phyloP scores from a whole-genome alignment of 73 alveolate genomes.

The Paramecium sexaurelia region DNA sequence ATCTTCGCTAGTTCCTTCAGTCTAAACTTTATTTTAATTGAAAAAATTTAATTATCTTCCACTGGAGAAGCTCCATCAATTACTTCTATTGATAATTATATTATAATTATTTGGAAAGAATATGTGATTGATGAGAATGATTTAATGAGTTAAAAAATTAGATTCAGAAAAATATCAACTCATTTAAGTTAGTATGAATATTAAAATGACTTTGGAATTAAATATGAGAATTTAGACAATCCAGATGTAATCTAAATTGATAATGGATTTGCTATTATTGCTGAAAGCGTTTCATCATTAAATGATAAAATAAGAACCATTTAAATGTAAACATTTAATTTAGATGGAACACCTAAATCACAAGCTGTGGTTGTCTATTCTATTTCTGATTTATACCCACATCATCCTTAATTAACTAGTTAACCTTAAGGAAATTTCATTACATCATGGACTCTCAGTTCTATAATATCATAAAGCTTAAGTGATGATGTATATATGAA shows the following conservation, averaged over 20 bases:
- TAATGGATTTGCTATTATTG: background rate
- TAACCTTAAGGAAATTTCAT: background rate
- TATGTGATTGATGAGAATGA: background rate
- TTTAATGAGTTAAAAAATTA: background rate
- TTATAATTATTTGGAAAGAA: background rate
- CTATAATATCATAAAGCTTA: background rate
- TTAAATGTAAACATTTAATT: background rate
- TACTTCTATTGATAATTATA: background rate
- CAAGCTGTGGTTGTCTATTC: background rate
- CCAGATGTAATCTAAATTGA: background rate
- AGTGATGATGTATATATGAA: conserved; percentile 19
- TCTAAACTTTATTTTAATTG: background rate
- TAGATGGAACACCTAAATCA: background rate
- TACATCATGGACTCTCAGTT: background rate
- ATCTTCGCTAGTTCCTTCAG: background rate
- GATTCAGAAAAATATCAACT: background rate
- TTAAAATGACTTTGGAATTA: background rate
- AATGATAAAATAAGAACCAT: background rate
- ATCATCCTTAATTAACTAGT: background rate
- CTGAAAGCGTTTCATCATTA: background rate
- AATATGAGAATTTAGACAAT: background rate
- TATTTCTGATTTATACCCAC: background rate
- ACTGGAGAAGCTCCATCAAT: background rate
- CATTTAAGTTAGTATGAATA: background rate
- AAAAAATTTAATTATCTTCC: background rate